Conservation (phyloP, 2,329 filamentous ascomycete genomes). For the Zasmidium cellare region DNA sequence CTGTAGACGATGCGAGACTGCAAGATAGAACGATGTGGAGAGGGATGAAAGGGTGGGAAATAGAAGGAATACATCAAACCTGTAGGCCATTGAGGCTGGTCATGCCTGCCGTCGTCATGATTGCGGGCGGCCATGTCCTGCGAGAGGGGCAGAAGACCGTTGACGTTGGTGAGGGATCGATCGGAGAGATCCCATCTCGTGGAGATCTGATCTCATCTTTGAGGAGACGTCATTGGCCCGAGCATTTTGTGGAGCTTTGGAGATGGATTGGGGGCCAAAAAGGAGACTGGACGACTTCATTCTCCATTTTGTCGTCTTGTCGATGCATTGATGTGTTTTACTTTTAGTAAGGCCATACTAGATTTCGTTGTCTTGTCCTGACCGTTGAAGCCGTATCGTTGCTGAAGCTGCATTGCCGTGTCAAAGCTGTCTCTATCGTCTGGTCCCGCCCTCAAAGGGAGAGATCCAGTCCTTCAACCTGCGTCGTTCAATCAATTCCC, state of each 20-base stretch:
- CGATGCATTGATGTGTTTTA: too few species aligned
- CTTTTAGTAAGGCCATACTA: too few species aligned
- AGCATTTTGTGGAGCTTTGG: background rate
- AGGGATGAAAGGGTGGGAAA: background rate
- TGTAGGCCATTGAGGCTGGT: background rate
- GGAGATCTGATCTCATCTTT: background rate
- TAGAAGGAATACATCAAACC: background rate
- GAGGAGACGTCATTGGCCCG: constrained; percentile 2
- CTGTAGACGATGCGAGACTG: background rate
- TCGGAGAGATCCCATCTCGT: constrained; percentile 1
- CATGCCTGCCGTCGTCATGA: background rate
- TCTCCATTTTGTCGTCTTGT: too few species aligned
- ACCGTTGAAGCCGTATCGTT: too few species aligned
- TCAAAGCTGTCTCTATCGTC: too few species aligned
- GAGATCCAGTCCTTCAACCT: too few species aligned
- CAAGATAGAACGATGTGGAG: too few species aligned
- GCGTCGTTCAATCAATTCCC: too few species aligned
- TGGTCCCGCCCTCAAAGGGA: too few species aligned
- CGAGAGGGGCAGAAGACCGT: background rate
- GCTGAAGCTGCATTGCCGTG: too few species aligned
- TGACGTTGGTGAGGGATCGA: background rate
- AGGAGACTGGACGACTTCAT: too few species aligned
- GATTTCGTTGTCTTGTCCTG: too few species aligned
- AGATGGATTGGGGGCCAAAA: background rate
- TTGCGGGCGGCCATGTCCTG: background rate